A percentile compares a stretch with the other conserved stretches of the same genome.
These are phyloP conservation scores for Alternaria triticimaculans DNA, from an alignment of 2,329 filamentous ascomycete species.

Conservation along the genomic window DNA sequence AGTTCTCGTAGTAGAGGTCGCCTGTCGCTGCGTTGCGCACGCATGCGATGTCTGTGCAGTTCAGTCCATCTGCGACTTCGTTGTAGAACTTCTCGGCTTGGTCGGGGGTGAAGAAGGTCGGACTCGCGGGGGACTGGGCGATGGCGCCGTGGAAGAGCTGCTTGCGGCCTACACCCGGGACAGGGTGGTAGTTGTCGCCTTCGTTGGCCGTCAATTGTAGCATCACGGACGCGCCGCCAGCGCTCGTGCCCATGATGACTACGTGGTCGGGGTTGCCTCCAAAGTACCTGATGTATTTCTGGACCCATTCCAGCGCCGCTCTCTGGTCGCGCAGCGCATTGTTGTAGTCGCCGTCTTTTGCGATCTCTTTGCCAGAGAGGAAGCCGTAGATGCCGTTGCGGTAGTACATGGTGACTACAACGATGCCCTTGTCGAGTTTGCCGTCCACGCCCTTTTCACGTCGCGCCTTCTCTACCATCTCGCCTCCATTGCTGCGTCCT, in stretches of 20 bases:
- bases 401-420: slow-evolving; percentile 45
- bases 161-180: slow-evolving; percentile 36
- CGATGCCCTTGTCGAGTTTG: slow-evolving; percentile 41
- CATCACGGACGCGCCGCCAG: slow-evolving; percentile 40
- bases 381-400: slow-evolving; percentile 54
- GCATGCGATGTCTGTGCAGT: slow-evolving; percentile 41
- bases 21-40: slow-evolving; percentile 34
- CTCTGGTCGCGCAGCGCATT: slow-evolving; percentile 48
- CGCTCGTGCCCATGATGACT: slow-evolving; percentile 52
- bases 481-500: slow-evolving; percentile 39
- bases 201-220: slow-evolving; percentile 41
- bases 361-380: slow-evolving; percentile 51
- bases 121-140: slow-evolving; percentile 40
- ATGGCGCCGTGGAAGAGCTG: slow-evolving; percentile 43
- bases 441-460: slow-evolving; percentile 32
- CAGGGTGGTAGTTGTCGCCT: slow-evolving; percentile 34
- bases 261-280: slow-evolving; percentile 56
- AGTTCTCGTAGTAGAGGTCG: slow-evolving; percentile 44
- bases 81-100: slow-evolving; percentile 43
- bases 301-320: slow-evolving; percentile 51
- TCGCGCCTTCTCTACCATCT: slow-evolving; percentile 41
- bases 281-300: slow-evolving; percentile 53
- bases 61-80: slow-evolving; percentile 38
- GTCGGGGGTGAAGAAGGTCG: slow-evolving; percentile 40
- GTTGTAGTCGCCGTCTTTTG: slow-evolving; percentile 45